Evolutionary conservation across 768 basidiomycete species (phyloP), one percentile per base, ranked within the genome.

Genomic region (Goffeauzyma gilvescens): DNA sequence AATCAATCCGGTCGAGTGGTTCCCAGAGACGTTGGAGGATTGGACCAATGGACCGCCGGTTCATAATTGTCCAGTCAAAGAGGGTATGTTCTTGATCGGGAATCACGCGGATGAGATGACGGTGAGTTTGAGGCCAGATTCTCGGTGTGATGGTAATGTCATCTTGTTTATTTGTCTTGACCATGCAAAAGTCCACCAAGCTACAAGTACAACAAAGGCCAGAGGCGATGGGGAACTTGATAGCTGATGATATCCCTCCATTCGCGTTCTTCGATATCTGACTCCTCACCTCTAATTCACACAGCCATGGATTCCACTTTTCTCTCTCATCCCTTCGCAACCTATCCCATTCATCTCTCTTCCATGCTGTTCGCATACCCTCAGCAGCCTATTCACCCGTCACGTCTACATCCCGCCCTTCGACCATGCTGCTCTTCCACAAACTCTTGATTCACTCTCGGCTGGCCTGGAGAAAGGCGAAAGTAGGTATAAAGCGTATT

Each of bases 61-160:
- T 40, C 48, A 48, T 5, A 32, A 40, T 2, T 53, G 66, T 21
- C 59, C 60, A 37, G 58, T 74, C 38, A 55, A 55, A 6, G 65
- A 67, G 0, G 74, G 70, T 1, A 64, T 69, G 2, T 96, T 93
- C 65, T 64, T 96, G 44, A 80, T 96, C 38, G 86, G 82, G 7
- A 95, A 95, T 65, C 90, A 96, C 61, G 81, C 89, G 0, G 90
- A 96, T 65, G 90, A 96, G 53, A 69, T 96, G 14, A 89, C 89
- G 10, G 63, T 64, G 25, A 46, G 60, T 37, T 18, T 35, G 14
- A 6, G n/a, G n/a, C n/a, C n/a, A n/a, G n/a, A n/a, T n/a, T n/a
- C n/a, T n/a, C n/a, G n/a, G n/a, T n/a, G n/a, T n/a, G n/a, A n/a
- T n/a, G n/a, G n/a, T n/a, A n/a, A n/a, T n/a, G n/a, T n/a, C n/a